A percentile compares a stretch with the other conserved stretches of the same genome.
Conservation (phyloP, 768 basidiomycete genomes). For the Megacollybia marginata region DNA sequence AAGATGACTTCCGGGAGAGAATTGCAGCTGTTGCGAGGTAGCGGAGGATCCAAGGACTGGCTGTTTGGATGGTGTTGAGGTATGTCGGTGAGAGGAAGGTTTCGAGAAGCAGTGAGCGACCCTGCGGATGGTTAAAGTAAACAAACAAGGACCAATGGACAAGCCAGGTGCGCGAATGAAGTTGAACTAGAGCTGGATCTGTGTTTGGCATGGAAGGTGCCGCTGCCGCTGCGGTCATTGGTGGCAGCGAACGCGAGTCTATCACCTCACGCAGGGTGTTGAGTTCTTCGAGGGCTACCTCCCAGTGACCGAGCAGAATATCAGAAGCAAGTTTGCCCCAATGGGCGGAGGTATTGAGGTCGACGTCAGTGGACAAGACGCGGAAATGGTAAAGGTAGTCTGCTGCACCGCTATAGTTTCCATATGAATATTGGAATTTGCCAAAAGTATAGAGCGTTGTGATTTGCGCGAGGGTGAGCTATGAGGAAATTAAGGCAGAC, state of each 20-base stretch:
- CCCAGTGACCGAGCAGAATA: conserved; percentile 93
- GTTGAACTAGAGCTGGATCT: conserved; percentile 73
- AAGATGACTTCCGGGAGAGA: conserved; percentile 74
- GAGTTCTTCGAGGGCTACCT: conserved; percentile 89
- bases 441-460: conserved; percentile 96
- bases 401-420: conserved; percentile 93
- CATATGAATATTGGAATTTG: conserved; percentile 98
- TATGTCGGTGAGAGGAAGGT: conserved; percentile 95
- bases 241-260: conserved; percentile 63
- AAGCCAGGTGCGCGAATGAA: conserved; percentile 94
- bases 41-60: conserved; percentile 89
- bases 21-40: conserved; percentile 93
- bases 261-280: conserved; percentile 91
- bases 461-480: conserved; percentile 95
- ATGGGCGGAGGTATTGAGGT: conserved; percentile 92
- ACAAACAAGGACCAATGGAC: conserved; percentile 98
- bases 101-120: conserved; percentile 87
- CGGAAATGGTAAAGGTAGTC: conserved; percentile 99
- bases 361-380: conserved; percentile 87
- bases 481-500: conserved; percentile 4
- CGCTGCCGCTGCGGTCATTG: conserved; percentile 21
- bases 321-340: conserved; percentile 99
- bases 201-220: conserved; percentile 26
- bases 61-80: conserved; percentile 97
- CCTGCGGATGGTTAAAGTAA: conserved; percentile 94